Evolutionary conservation across 345 rosid genomes (phyloP), one percentile per base, ranked within the genome.

Genomic region (Sonneratia caseolaris): DNA sequence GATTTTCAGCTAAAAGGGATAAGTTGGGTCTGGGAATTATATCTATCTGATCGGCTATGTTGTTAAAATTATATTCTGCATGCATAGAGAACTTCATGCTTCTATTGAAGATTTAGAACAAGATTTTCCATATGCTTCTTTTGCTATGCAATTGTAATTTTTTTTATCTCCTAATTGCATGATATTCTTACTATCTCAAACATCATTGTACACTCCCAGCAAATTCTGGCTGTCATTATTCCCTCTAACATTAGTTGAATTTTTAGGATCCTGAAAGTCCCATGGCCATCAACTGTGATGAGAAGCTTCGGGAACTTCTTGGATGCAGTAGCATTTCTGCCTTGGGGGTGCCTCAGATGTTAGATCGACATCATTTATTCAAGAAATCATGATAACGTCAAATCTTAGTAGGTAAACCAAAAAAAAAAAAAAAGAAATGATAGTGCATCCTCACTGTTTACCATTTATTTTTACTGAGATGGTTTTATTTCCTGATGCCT

Each of bases 361-460:
- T 91, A 78, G 84, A 84, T 8, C 87, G 88, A 55, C 88, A 86
- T 76, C 93, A 88, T 80, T 84, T 91, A 76, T 81, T 85, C 78
- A 85, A 82, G 81, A 80, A 37, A 73, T 84, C 89, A 27, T 91
- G 85, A 88, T 83, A 66, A 61, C 42, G 73, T 72, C 49, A 68
- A 72, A 57, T 70, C 47, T 37, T 70, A 61, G 53, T 47, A 37
- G 65, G 40, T 55, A 57, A 55, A 53, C 18, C 32, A 0, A 27
- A 27, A 36, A 3, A 24, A 55, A 18, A 55, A 47, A 47, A 0
- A 47, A 14, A 18, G 1, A 18, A 18, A 24, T 3, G 3, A 19
- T 53, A n/a, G 22, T 53, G 6, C 59, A 18, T 5, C 24, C 4
- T 59, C 35, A 22, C 27, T 21, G 22, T 22, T 59, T 59, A 24